phyloP scores from a whole-genome alignment of 2,329 filamentous ascomycete species.

The Thielaviopsis euricoi region DNA sequence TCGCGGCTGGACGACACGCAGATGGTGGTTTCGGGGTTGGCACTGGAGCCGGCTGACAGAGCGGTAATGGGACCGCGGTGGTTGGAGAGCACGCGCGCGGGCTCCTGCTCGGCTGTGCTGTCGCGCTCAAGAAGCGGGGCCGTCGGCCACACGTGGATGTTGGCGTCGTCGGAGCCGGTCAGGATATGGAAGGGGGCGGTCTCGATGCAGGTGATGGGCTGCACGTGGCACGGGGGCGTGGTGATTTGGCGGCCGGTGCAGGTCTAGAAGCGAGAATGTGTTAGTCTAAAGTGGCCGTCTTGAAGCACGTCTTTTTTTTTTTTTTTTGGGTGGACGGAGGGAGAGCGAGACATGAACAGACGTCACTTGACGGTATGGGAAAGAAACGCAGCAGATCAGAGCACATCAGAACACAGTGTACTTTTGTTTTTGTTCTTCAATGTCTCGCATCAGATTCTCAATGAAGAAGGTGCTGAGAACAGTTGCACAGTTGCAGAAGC shows the following conservation, averaged over 20 bases:
- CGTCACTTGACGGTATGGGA: neutral
- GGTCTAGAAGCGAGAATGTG: slow-evolving; percentile 28
- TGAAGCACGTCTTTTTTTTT: too few relatives aligned
- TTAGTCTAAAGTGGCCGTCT: neutral
- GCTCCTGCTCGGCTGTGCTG: slow-evolving; percentile 42
- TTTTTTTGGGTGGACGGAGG: neutral
- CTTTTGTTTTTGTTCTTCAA: too few relatives aligned
- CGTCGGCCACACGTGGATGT: slow-evolving; percentile 82
- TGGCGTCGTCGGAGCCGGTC: slow-evolving; percentile 71
- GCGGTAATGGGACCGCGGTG: slow-evolving; percentile 60
- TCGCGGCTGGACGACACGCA: slow-evolving; percentile 73
- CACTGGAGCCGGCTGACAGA: slow-evolving; percentile 45
- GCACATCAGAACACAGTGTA: too few relatives aligned
- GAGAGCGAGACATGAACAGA: neutral
- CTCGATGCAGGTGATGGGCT: slow-evolving; percentile 60
- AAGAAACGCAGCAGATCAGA: neutral
- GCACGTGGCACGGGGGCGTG: slow-evolving; percentile 63
- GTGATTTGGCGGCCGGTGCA: slow-evolving; percentile 61
- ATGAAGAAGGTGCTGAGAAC: neutral
- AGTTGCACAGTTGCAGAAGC: neutral
- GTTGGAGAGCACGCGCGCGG: slow-evolving; percentile 60
- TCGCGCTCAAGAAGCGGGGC: slow-evolving; percentile 50
- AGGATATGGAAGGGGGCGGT: slow-evolving; percentile 57
- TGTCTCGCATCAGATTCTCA: neutral
- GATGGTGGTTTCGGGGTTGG: slow-evolving; percentile 55